Conservation (phyloP, 139 green algal species). For the Desmodesmus armatus region DNA sequence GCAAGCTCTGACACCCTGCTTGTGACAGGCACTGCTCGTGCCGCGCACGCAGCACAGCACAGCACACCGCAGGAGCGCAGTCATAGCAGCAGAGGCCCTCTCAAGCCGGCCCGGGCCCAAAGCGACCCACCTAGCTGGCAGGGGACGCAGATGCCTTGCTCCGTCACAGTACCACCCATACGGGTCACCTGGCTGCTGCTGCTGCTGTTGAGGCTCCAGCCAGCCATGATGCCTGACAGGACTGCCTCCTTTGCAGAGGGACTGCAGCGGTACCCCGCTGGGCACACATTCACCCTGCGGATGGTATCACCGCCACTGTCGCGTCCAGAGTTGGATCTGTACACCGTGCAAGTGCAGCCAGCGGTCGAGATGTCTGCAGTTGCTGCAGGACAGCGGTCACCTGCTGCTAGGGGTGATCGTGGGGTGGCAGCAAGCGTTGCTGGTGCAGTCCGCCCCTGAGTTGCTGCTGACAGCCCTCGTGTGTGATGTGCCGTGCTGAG, state of each 20-base stretch:
- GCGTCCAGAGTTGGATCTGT: background rate
- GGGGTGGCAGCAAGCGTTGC: background rate
- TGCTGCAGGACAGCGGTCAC: background rate
- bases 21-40: no score
- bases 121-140: conserved; percentile 14
- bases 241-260: conserved; percentile 6
- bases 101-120: background rate
- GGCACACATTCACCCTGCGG: background rate
- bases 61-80: background rate
- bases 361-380: background rate
- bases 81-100: background rate
- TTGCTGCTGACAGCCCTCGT: no score
- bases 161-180: background rate
- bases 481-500: no score
- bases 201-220: background rate
- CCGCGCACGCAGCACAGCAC: background rate
- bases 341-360: background rate
- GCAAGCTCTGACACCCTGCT: no score
- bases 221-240: background rate
- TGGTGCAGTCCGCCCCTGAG: background rate
- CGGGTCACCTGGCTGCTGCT: background rate
- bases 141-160: conserved; percentile 4
- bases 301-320: background rate
- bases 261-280: conserved; percentile 14
- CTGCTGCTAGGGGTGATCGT: background rate